These are phyloP conservation scores for Boletus sp. DNA, from an alignment of 768 basidiomycete species.

Conservation along the genomic window DNA sequence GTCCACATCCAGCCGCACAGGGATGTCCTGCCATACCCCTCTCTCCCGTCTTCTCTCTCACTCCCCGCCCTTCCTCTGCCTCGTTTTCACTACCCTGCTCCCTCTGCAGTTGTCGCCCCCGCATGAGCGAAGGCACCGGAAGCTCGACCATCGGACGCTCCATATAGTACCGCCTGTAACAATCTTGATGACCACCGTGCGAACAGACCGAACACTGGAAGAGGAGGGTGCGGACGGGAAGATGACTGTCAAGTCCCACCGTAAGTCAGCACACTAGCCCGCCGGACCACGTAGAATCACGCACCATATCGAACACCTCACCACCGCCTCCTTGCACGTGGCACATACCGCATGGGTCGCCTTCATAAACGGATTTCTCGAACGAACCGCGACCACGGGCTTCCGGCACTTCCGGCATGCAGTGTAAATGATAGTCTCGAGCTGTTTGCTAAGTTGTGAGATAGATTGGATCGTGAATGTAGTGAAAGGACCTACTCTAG, in stretches of 20 bases:
- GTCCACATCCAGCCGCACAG: constrained; percentile 81
- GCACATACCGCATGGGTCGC: constrained; percentile 56
- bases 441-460: constrained; percentile 34
- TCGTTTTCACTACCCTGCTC: constrained; percentile 14
- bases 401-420: constrained; percentile 69
- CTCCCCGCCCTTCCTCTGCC: constrained; percentile 6
- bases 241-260: constrained; percentile 45
- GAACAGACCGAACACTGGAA: constrained; percentile 75
- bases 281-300: constrained; percentile 16
- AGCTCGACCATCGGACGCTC: constrained; percentile 54
- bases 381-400: constrained; percentile 43
- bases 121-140: constrained; percentile 2
- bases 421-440: constrained; percentile 70
- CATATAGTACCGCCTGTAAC: constrained; percentile 68
- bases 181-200: constrained; percentile 80
- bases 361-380: constrained; percentile 28
- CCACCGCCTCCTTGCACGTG: constrained; percentile 48
- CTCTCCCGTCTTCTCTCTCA: constrained; percentile 2
- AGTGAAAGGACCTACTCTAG: constrained; percentile 41
- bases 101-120: constrained; percentile 25
- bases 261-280: neutral
- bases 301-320: constrained; percentile 71
- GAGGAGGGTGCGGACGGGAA: constrained; percentile 67
- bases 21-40: constrained; percentile 45
- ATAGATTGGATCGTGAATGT: neutral